Evolutionary conservation across 352 stramenopile species (phyloP).

Genomic region (Phytopythium oedochilum): DNA sequence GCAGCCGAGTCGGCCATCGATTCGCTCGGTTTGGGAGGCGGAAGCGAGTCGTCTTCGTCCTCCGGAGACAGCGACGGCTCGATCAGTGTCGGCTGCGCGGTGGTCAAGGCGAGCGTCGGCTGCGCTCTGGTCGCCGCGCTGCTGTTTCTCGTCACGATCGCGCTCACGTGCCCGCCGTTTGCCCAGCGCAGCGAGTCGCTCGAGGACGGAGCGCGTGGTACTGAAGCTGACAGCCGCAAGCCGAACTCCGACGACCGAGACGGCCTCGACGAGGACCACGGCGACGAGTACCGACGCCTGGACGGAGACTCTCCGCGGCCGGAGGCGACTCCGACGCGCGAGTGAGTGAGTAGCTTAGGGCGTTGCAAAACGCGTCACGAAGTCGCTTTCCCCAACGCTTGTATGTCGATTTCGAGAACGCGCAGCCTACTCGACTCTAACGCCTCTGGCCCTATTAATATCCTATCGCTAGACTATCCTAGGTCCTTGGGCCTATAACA

Average conservation of each 20-base stretch:
- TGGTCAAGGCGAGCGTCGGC: slow-evolving; percentile 3
- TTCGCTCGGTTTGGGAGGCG: slow-evolving; percentile 3
- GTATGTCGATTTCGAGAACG: no score
- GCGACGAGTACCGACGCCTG: neutral
- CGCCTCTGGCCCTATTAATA: no score
- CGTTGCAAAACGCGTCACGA: no score
- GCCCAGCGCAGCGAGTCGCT: neutral
- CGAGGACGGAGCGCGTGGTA: neutral
- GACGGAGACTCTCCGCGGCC: neutral
- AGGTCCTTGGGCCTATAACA: no score
- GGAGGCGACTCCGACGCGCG: neutral
- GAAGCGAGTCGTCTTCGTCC: slow-evolving; percentile 2
- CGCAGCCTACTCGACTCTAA: no score
- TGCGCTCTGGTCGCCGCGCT: slow-evolving; percentile 7
- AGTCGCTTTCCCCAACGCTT: no score
- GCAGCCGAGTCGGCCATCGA: slow-evolving; percentile 4
- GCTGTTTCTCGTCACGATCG: slow-evolving; percentile 18
- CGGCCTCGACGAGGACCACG: neutral
- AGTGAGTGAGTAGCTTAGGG: no score
- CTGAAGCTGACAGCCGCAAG: neutral
- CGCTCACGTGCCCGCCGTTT: slow-evolving; percentile 11
- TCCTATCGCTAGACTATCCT: no score
- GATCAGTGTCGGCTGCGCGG: neutral
- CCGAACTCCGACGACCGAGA: neutral
- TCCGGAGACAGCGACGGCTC: neutral